Evolutionary conservation across 1,284 basidiomycete species (phyloP), one percentile per base, ranked within the genome.

Genomic region (Marasmius oreades): DNA sequence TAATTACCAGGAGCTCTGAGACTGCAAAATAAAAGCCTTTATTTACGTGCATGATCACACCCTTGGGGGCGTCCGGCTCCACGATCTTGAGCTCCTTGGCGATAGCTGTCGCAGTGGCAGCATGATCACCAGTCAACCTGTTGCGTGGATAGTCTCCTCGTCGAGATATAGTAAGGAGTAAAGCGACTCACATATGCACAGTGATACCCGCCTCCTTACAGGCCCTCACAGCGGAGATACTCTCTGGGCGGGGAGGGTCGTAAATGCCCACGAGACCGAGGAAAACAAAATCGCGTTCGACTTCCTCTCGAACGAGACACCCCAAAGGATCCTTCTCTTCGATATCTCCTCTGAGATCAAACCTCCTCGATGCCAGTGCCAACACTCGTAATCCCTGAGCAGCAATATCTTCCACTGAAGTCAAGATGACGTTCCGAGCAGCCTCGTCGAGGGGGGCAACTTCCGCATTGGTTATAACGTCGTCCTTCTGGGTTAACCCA

Each of bases 241-340:
- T 82, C 64, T 89, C 85, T 11, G 81, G 81, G 36, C 87, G 77
- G 18, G 87, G 88, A 12, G 87, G 87, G 64, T 90, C 87, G 62
- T 77, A 85, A 57, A 90, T 83, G 52, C 86, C 87, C 11, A 78
- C 82, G 1, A 89, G 73, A 7, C 82, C 86, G 7, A 84, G 70
- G 71, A 90, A 83, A 6, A 71, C 73, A 64, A 87, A 81, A 26
- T 76, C 76, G 18, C 72, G 66, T 69, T 90, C 88, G 14, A 85
- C 77, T 2, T 80, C 75, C 43, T 79, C 79, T 28, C 57, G 34
- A 3, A 20, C 42, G 5, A 55, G 37, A 11, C 46, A 18, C 23
- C 33, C 22, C 5, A 55, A 47, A 42, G 45, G 45, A 20, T 26
- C 45, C 39, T 48, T n/a, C 16, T 48, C 42, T 8, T 51, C 39